phyloP scores from a whole-genome alignment of 2,329 filamentous ascomycete genomes.

The Erysiphe pulchra region DNA sequence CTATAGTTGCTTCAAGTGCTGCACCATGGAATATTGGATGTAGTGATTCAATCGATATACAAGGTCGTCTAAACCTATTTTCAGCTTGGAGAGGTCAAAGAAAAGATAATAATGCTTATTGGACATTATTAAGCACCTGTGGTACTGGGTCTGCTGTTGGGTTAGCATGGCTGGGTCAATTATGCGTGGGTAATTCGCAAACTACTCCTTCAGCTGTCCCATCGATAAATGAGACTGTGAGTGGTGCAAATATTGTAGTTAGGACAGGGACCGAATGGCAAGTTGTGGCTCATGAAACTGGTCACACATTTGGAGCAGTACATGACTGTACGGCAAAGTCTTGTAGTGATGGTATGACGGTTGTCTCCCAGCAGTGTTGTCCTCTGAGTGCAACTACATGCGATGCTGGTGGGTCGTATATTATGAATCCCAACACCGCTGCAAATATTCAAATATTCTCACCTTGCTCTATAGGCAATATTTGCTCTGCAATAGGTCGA shows the following conservation, averaged over 20 bases:
- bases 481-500: constrained; percentile 62
- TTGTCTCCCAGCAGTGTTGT: constrained; percentile 46
- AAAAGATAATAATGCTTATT: constrained; percentile 66
- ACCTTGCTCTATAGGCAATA: constrained; percentile 72
- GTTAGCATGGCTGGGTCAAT: constrained; percentile 75
- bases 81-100: constrained; percentile 65
- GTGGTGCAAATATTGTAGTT: constrained; percentile 73
- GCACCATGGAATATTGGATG: constrained; percentile 73
- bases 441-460: constrained; percentile 56
- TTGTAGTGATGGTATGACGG: constrained; percentile 35
- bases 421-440: constrained; percentile 88
- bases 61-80: constrained; percentile 61
- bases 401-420: constrained; percentile 51
- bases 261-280: constrained; percentile 74
- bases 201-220: constrained; percentile 20
- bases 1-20: constrained; percentile 34
- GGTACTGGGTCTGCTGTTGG: constrained; percentile 66
- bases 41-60: constrained; percentile 34
- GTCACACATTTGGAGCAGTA: constrained; percentile 85
- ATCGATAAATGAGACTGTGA: constrained; percentile 40
- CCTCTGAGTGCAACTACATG: constrained; percentile 43
- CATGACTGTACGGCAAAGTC: constrained; percentile 61
- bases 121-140: constrained; percentile 53
- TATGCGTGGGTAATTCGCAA: constrained; percentile 38
- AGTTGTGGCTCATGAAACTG: constrained; percentile 80